Evolutionary conservation across 768 basidiomycete species (phyloP).

Genomic region (Mycena maculata): DNA sequence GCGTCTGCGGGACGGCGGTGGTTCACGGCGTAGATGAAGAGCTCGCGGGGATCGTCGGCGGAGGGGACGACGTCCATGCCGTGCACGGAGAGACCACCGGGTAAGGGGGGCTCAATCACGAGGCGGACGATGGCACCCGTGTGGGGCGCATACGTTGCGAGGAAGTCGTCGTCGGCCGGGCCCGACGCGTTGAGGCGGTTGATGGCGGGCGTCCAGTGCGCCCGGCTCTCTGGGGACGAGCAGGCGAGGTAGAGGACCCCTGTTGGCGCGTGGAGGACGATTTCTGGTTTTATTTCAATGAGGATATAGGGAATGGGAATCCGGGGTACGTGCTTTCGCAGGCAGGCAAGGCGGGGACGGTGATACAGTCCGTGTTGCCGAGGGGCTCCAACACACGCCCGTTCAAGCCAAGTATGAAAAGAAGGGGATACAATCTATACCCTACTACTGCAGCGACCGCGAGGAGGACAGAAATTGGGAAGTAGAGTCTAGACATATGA

Average conservation of each 20-base stretch:
- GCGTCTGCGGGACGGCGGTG: slow-evolving; percentile 64
- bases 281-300: slow-evolving; percentile 57
- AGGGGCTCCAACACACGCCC: slow-evolving; percentile 57
- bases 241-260: slow-evolving; percentile 75
- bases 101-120: slow-evolving; percentile 48
- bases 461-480: too few species aligned
- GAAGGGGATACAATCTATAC: too few species aligned
- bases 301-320: not conserved
- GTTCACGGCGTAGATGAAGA: slow-evolving; percentile 79
- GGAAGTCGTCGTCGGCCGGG: slow-evolving; percentile 58
- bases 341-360: slow-evolving; percentile 65
- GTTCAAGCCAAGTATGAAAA: too few species aligned
- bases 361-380: slow-evolving; percentile 62
- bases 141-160: slow-evolving; percentile 68
- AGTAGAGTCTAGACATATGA: too few species aligned
- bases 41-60: slow-evolving; percentile 54
- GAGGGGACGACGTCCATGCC: slow-evolving; percentile 79
- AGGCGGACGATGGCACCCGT: slow-evolving; percentile 60
- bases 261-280: slow-evolving; percentile 66
- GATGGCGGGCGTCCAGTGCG: slow-evolving; percentile 64
- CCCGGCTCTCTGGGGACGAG: slow-evolving; percentile 60
- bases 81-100: slow-evolving; percentile 65
- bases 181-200: slow-evolving; percentile 51
- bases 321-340: slow-evolving; percentile 69
- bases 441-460: too few species aligned